A percentile compares a stretch with the other conserved stretches of the same genome.
Evolutionary conservation across 129 eudicot genomes (phyloP).

Genomic region (Heracleum sosnowskyi): DNA sequence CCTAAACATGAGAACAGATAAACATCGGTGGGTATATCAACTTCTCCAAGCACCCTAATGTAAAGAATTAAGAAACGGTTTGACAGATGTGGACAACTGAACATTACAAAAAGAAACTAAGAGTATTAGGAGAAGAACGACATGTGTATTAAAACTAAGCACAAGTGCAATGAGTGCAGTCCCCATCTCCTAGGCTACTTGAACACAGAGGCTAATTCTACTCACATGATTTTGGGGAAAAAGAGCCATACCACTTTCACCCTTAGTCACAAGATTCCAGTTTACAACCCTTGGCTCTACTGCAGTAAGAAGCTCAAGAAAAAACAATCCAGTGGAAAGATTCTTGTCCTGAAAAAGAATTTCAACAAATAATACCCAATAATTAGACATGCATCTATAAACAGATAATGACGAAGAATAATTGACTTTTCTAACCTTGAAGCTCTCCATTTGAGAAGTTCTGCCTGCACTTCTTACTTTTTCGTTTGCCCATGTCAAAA

Average conservation of each 20-base stretch:
- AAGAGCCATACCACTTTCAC: slow-evolving; percentile 64
- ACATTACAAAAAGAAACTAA: neutral
- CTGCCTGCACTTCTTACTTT: slow-evolving; percentile 73
- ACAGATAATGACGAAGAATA: neutral
- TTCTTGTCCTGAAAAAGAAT: slow-evolving; percentile 54
- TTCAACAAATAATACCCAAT: neutral
- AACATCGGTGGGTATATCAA: neutral
- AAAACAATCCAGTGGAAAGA: slow-evolving; percentile 80
- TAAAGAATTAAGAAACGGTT: neutral
- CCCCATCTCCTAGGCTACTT: neutral
- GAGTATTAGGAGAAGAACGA: neutral
- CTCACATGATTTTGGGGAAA: neutral
- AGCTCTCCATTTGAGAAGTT: slow-evolving; percentile 76
- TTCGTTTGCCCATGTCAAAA: slow-evolving; percentile 76
- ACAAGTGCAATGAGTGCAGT: neutral
- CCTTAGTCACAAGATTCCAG: slow-evolving; percentile 96
- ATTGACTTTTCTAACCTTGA: slow-evolving; percentile 41
- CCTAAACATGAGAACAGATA: neutral
- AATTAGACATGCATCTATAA: neutral
- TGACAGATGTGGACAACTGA: neutral
- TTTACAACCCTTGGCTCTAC: slow-evolving; percentile 94
- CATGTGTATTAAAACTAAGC: neutral
- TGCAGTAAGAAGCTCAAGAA: slow-evolving; percentile 86
- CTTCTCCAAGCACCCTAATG: neutral
- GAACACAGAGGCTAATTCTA: neutral